These are phyloP conservation scores for Goffeauzyma gilvescens DNA, from an alignment of 768 basidiomycete genomes.

Conservation along the genomic window DNA sequence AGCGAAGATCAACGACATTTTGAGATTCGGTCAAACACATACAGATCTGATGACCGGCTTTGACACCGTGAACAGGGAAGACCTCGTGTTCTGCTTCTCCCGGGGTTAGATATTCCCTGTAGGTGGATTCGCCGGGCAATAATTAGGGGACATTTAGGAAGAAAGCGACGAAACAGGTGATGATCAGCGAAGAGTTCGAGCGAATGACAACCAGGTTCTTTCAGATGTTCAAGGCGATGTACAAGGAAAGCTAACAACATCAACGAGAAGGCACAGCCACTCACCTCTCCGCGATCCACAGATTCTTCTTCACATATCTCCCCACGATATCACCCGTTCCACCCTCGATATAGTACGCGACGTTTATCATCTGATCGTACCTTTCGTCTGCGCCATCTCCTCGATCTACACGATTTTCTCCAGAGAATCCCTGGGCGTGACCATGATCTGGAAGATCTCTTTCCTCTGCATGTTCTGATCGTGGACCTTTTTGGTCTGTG, in stretches of 20 bases:
- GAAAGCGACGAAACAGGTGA: too few relatives aligned
- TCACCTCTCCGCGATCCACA: constrained; percentile 28
- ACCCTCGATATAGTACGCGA: constrained; percentile 22
- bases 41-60: constrained; percentile 25
- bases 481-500: too few relatives aligned
- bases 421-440: neutral
- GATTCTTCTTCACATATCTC: constrained; percentile 21
- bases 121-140: neutral
- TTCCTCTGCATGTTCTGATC: constrained; percentile 2
- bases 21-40: too few relatives aligned
- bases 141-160: too few relatives aligned
- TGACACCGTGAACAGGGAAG: constrained; percentile 21
- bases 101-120: constrained; percentile 20
- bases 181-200: too few relatives aligned
- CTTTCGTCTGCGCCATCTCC: neutral
- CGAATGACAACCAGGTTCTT: too few relatives aligned
- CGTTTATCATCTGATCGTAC: constrained; percentile 12
- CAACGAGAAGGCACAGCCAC: too few relatives aligned
- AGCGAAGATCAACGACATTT: neutral
- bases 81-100: constrained; percentile 18
- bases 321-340: constrained; percentile 15
- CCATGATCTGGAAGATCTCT: constrained; percentile 10
- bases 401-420: too few relatives aligned
- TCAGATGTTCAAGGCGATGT: too few relatives aligned
- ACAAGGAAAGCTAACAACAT: too few relatives aligned